phyloP scores from a whole-genome alignment of 2,329 filamentous ascomycete genomes.

The Xylariaceae sp. region DNA sequence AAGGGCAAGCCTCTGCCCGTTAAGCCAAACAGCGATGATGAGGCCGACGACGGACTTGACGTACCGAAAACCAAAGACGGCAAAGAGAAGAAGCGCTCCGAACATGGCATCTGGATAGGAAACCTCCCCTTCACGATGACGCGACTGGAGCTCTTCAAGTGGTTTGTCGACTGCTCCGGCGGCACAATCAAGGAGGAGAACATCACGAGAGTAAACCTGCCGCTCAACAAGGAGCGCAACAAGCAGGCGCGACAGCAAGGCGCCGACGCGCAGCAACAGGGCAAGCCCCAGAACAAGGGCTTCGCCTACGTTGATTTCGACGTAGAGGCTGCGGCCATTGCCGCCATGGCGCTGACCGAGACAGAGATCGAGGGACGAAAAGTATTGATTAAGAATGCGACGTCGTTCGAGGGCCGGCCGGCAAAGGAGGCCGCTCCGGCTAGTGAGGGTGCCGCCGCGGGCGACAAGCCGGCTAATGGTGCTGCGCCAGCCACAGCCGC shows the following conservation, averaged over 20 bases:
- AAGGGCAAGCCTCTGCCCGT: constrained; percentile 62
- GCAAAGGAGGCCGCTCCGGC: constrained; percentile 47
- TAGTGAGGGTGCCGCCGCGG: constrained; percentile 31
- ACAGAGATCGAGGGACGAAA: constrained; percentile 69
- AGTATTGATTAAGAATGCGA: constrained; percentile 89
- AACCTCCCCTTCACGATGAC: constrained; percentile 84
- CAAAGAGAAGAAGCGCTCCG: constrained; percentile 58
- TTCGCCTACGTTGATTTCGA: constrained; percentile 96
- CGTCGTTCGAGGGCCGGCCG: constrained; percentile 84
- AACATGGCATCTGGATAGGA: constrained; percentile 90
- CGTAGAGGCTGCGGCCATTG: constrained; percentile 61
- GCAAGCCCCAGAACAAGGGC: constrained; percentile 66
- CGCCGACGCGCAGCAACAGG: constrained; percentile 23
- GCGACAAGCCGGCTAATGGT: constrained; percentile 25
- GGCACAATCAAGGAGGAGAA: constrained; percentile 60
- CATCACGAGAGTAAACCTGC: constrained; percentile 82
- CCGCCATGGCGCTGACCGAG: constrained; percentile 84
- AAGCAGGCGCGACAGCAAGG: constrained; percentile 18
- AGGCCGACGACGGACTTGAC: constrained; percentile 32
- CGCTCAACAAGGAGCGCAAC: constrained; percentile 46
- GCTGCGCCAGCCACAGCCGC: constrained; percentile 25
- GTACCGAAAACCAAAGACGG: constrained; percentile 33
- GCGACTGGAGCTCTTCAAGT: constrained; percentile 67
- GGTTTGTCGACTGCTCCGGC: constrained; percentile 69
- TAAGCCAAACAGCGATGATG: constrained; percentile 39